phyloP scores from a whole-genome alignment of 2,329 filamentous ascomycete species.

The Xylaria sp. region DNA sequence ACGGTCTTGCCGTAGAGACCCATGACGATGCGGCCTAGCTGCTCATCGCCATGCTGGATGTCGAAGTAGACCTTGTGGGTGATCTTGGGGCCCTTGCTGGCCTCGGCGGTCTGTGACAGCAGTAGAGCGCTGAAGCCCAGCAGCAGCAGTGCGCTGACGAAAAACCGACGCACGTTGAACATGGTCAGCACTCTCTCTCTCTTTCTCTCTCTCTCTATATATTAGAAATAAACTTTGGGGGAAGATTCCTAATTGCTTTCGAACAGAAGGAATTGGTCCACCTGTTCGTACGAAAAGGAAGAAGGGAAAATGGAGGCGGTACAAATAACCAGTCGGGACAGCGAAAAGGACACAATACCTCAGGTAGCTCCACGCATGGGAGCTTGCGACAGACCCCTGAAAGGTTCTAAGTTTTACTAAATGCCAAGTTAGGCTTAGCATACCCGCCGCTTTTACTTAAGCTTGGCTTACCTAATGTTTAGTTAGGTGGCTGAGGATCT shows the following conservation, averaged over 20 bases:
- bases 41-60: constrained; percentile 78
- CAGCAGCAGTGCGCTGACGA: constrained; percentile 71
- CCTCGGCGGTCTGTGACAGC: constrained; percentile 76
- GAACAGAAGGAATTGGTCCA: constrained; percentile 32
- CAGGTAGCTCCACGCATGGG: constrained; percentile 8
- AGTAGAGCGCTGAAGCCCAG: constrained; percentile 37
- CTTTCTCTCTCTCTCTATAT: background rate
- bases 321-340: constrained; percentile 11
- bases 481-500: too few species aligned
- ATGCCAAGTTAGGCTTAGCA: too few species aligned
- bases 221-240: constrained; percentile 2
- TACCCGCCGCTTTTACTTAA: too few species aligned
- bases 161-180: constrained; percentile 77
- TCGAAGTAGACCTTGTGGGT: constrained; percentile 96
- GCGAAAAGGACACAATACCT: constrained; percentile 46
- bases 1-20: constrained; percentile 90
- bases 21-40: constrained; percentile 78
- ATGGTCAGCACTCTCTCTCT: constrained; percentile 59
- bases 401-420: background rate
- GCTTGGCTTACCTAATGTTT: too few species aligned
- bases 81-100: constrained; percentile 90
- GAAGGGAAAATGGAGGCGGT: constrained; percentile 15
- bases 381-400: constrained; percentile 39
- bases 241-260: constrained; percentile 10
- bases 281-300: constrained; percentile 22